Evolutionary conservation across 768 basidiomycete species (phyloP).

Genomic region (Saitozyma sp.): DNA sequence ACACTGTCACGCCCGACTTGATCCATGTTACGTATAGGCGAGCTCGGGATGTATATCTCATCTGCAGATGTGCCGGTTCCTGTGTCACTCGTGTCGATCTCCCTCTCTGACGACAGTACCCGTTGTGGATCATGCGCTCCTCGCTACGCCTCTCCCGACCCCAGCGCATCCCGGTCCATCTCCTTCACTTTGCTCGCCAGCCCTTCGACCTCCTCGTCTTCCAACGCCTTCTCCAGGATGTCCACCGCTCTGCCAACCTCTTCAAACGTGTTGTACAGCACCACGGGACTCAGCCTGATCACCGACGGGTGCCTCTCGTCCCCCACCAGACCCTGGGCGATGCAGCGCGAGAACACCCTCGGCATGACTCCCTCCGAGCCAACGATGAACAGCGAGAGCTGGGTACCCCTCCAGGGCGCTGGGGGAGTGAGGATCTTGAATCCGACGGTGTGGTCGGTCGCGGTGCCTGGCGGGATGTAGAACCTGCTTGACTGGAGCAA

Average conservation of each 20-base stretch:
- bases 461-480: conserved; percentile 58
- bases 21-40: too few species aligned
- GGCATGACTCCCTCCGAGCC: conserved; percentile 63
- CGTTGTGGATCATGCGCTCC: too few species aligned
- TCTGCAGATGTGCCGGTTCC: too few species aligned
- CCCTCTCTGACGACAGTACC: too few species aligned
- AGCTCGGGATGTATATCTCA: too few species aligned
- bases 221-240: conserved; percentile 61
- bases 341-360: conserved; percentile 63
- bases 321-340: conserved; percentile 75
- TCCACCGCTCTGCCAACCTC: conserved; percentile 73
- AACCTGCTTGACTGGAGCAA: conserved; percentile 65
- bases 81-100: too few species aligned
- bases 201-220: conserved; percentile 24
- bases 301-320: conserved; percentile 91
- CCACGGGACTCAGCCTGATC: conserved; percentile 80
- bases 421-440: conserved; percentile 94
- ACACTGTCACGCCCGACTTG: too few species aligned
- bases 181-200: too few species aligned
- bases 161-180: too few species aligned
- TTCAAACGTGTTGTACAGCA: conserved; percentile 78
- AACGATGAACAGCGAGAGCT: conserved; percentile 78
- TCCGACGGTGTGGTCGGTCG: conserved; percentile 52
- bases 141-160: too few species aligned
- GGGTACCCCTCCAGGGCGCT: conserved; percentile 71